A percentile compares a stretch with the other conserved stretches of the same genome.
Conservation (phyloP, 2,329 filamentous ascomycete species). For the Alternaria solani region DNA sequence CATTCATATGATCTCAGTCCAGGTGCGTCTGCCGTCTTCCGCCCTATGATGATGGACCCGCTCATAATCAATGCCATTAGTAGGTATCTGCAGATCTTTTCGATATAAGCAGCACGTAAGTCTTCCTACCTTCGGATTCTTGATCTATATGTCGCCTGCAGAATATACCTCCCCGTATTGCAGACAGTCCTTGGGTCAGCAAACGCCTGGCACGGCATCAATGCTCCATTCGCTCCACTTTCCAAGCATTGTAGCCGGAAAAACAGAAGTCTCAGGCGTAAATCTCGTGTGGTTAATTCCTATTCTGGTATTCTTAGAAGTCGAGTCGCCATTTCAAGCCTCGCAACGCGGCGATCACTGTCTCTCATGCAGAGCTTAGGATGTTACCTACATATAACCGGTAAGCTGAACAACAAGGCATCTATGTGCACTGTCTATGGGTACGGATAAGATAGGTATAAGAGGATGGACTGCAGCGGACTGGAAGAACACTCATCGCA, state of each 20-base stretch:
- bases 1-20: neutral
- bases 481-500: neutral
- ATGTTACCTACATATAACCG: neutral
- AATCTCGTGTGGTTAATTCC: neutral
- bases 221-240: neutral
- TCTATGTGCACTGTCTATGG: neutral
- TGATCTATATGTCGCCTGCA: neutral
- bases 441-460: neutral
- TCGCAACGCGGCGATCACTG: neutral
- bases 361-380: neutral
- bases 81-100: neutral
- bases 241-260: neutral
- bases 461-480: neutral
- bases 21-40: neutral
- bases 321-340: neutral
- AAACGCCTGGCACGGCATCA: neutral
- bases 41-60: neutral
- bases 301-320: neutral
- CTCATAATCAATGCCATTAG: neutral
- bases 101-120: neutral
- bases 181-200: neutral
- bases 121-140: neutral
- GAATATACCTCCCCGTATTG: neutral
- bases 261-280: neutral
- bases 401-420: neutral